Evolutionary conservation across 2,329 filamentous ascomycete genomes (phyloP).

Genomic region (Phialocephala sp.): DNA sequence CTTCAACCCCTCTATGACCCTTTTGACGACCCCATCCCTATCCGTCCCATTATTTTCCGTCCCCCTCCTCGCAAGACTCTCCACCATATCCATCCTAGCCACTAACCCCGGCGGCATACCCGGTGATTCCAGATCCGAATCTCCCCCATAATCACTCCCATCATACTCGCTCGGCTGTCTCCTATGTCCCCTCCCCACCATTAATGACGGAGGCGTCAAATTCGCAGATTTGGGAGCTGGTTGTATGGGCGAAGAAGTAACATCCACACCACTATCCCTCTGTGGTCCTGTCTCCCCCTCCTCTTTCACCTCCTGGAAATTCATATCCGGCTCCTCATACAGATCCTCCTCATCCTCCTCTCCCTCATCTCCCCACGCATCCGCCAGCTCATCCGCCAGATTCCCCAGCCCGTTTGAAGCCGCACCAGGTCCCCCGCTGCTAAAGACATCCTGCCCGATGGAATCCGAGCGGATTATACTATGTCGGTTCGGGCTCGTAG

Average conservation of each 20-base stretch:
- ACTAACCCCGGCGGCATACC: conserved; percentile 71
- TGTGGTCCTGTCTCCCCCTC: conserved; percentile 46
- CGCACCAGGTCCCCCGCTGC: conserved; percentile 46
- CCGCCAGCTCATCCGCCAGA: conserved; percentile 80
- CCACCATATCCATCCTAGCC: conserved; percentile 73
- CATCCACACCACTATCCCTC: conserved; percentile 45
- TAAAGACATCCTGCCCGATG: conserved; percentile 38
- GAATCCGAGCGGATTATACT: conserved; percentile 37
- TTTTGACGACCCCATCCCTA: conserved; percentile 68
- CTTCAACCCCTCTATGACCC: conserved; percentile 71
- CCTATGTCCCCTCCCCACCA: conserved; percentile 48
- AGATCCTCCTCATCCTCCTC: conserved; percentile 63
- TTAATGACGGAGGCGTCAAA: conserved; percentile 32
- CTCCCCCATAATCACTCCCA: conserved; percentile 75
- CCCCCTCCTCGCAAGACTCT: conserved; percentile 69
- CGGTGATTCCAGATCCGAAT: conserved; percentile 72
- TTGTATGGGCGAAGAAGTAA: conserved; percentile 35
- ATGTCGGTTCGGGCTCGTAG: conserved; percentile 34
- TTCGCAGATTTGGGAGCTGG: conserved; percentile 29
- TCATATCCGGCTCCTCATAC: conserved; percentile 52
- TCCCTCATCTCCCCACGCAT: conserved; percentile 70
- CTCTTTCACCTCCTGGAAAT: conserved; percentile 40
- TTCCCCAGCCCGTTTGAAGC: conserved; percentile 71
- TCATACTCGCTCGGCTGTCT: conserved; percentile 67
- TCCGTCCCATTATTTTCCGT: conserved; percentile 70